Conservation (phyloP, 371 early-diverging fungal species). For the Rhizopus delemar region DNA sequence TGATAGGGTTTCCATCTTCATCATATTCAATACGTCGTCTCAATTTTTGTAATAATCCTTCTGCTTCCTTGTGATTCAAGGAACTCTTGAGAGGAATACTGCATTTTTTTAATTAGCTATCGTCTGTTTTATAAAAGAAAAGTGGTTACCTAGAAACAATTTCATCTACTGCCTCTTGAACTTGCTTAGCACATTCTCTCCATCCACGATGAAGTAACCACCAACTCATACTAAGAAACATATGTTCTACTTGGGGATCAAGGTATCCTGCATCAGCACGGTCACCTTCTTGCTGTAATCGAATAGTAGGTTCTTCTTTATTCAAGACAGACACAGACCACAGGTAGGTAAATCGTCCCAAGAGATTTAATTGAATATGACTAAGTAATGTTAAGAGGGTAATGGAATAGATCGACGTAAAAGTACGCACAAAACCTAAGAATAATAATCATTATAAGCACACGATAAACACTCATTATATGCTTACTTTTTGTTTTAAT, state of each 20-base stretch:
- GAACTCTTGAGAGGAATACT: slow-evolving; percentile 40
- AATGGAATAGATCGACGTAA: slow-evolving; percentile 81
- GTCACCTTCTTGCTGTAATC: slow-evolving; percentile 47
- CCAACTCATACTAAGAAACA: slow-evolving; percentile 88
- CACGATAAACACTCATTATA: not conserved
- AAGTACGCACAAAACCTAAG: slow-evolving; percentile 78
- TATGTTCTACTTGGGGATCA: slow-evolving; percentile 67
- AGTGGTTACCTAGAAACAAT: slow-evolving; percentile 62
- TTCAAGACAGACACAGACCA: slow-evolving; percentile 75
- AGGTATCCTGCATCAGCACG: slow-evolving; percentile 43
- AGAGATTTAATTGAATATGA: slow-evolving; percentile 84
- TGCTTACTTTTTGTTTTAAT: slow-evolving; percentile 77
- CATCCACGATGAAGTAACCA: slow-evolving; percentile 91
- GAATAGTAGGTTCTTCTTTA: slow-evolving; percentile 53
- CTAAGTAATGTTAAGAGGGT: slow-evolving; percentile 80
- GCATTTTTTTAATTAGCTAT: not conserved
- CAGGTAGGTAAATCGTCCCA: slow-evolving; percentile 90
- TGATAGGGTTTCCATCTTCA: slow-evolving; percentile 34
- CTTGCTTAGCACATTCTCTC: slow-evolving; percentile 66
- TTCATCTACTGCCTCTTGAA: slow-evolving; percentile 68
- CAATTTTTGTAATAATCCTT: slow-evolving; percentile 28
- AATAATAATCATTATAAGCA: not conserved
- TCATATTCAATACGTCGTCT: slow-evolving; percentile 38
- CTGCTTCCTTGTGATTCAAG: slow-evolving; percentile 33
- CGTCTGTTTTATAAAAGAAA: slow-evolving; percentile 1